Conservation (phyloP, 2,329 filamentous ascomycete species). For the Aspergillus niger region DNA sequence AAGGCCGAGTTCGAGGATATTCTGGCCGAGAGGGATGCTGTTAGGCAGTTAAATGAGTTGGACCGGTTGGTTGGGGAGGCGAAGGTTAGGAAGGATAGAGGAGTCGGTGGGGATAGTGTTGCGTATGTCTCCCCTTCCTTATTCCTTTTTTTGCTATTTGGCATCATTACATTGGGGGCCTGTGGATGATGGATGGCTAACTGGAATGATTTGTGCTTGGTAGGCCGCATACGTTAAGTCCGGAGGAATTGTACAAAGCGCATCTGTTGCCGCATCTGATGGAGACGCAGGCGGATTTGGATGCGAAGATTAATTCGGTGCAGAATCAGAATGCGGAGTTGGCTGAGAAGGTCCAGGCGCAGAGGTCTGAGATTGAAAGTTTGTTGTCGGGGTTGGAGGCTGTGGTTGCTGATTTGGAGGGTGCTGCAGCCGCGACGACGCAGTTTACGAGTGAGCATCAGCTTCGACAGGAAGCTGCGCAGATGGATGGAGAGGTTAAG, state of each 20-base stretch:
- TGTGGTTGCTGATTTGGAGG: slow-evolving; percentile 60
- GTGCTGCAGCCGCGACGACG: slow-evolving; percentile 46
- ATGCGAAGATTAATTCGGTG: slow-evolving; percentile 51
- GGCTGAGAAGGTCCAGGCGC: slow-evolving; percentile 53
- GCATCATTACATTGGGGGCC: background rate
- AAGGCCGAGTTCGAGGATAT: slow-evolving; percentile 64
- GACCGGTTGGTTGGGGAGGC: slow-evolving; percentile 63
- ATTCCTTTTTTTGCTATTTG: background rate
- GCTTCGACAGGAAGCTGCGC: slow-evolving; percentile 44
- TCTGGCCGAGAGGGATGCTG: slow-evolving; percentile 57
- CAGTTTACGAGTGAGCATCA: slow-evolving; percentile 41
- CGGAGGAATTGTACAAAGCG: slow-evolving; percentile 59
- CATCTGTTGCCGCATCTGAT: slow-evolving; percentile 60
- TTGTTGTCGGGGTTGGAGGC: slow-evolving; percentile 58
- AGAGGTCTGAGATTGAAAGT: slow-evolving; percentile 59
- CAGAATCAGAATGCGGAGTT: slow-evolving; percentile 57
- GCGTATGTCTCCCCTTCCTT: slow-evolving; percentile 46
- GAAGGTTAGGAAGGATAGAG: slow-evolving; percentile 52
- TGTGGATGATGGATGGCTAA: background rate
- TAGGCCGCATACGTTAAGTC: slow-evolving; percentile 61
- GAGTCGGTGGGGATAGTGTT: slow-evolving; percentile 41
- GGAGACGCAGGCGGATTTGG: slow-evolving; percentile 52
- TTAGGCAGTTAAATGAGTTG: slow-evolving; percentile 61
- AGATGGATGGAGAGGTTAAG: slow-evolving; percentile 48
- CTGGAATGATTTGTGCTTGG: background rate